phyloP scores from a whole-genome alignment of 768 basidiomycete genomes.

The Stropharia rugosoannulata region DNA sequence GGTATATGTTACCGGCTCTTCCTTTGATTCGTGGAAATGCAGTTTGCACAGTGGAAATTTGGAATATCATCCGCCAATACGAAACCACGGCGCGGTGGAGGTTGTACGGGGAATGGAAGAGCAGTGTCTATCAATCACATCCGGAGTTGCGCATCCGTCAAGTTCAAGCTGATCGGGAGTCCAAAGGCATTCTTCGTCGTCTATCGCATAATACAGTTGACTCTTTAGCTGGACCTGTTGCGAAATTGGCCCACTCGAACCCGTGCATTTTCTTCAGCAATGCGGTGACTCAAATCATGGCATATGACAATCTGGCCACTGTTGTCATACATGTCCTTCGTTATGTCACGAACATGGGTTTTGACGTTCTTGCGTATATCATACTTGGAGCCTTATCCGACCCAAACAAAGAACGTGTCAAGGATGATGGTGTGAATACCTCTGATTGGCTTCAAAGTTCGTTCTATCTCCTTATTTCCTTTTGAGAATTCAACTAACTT shows the following conservation, averaged over 20 bases:
- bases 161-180: constrained; percentile 83
- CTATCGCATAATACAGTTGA: constrained; percentile 84
- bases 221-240: constrained; percentile 81
- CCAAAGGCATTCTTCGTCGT: constrained; percentile 86
- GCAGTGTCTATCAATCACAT: constrained; percentile 66
- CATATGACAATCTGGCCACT: constrained; percentile 89
- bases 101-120: constrained; percentile 96
- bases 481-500: constrained; percentile 12
- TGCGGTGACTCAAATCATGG: constrained; percentile 92
- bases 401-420: constrained; percentile 76
- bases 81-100: constrained; percentile 82
- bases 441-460: constrained; percentile 91
- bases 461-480: constrained; percentile 26
- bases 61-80: constrained; percentile 83
- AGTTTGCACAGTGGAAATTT: constrained; percentile 88
- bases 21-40: constrained; percentile 85
- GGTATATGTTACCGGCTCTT: constrained; percentile 83
- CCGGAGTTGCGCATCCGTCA: constrained; percentile 78
- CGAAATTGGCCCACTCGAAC: constrained; percentile 92
- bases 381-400: constrained; percentile 87
- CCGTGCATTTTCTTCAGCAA: constrained; percentile 89
- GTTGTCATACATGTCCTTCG: constrained; percentile 88
- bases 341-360: constrained; percentile 91
- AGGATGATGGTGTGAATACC: constrained; percentile 89
- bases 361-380: constrained; percentile 88